phyloP scores from a whole-genome alignment of 139 green algal genomes.

The Chlorella vulgaris region DNA sequence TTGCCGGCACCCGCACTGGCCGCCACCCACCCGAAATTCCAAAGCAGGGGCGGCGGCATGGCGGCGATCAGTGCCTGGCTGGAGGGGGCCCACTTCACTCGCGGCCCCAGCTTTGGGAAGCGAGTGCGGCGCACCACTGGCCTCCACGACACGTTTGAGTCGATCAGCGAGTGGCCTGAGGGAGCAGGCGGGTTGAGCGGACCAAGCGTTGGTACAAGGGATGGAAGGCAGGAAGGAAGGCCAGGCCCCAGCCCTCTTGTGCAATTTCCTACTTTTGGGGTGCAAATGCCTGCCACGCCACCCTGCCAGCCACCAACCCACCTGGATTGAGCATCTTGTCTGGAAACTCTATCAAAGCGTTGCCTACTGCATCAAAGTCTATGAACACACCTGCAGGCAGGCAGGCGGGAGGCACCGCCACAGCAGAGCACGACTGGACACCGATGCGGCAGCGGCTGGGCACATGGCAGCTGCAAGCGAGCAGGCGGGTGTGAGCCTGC shows the following conservation, averaged over 20 bases:
- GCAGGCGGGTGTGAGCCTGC: no score
- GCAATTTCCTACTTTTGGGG: no score
- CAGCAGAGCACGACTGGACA: no score
- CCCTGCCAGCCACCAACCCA: no score
- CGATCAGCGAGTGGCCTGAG: constrained; percentile 1
- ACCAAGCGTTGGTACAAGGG: no score
- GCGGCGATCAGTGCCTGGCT: constrained; percentile 17
- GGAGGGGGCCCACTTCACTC: constrained; percentile 8
- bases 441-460: neutral
- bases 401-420: no score
- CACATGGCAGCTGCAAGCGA: neutral
- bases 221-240: no score
- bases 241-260: no score
- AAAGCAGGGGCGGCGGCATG: neutral
- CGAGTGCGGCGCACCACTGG: neutral
- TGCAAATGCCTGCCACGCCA: no score
- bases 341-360: neutral
- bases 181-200: neutral
- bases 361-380: neutral
- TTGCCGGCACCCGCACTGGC: no score
- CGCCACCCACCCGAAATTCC: constrained; percentile 26
- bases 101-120: constrained; percentile 1
- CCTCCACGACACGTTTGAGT: neutral
- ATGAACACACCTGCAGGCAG: neutral
- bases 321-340: neutral